Evolutionary conservation across 1,284 basidiomycete genomes (phyloP).

Genomic region (Ceratobasidium sp.): DNA sequence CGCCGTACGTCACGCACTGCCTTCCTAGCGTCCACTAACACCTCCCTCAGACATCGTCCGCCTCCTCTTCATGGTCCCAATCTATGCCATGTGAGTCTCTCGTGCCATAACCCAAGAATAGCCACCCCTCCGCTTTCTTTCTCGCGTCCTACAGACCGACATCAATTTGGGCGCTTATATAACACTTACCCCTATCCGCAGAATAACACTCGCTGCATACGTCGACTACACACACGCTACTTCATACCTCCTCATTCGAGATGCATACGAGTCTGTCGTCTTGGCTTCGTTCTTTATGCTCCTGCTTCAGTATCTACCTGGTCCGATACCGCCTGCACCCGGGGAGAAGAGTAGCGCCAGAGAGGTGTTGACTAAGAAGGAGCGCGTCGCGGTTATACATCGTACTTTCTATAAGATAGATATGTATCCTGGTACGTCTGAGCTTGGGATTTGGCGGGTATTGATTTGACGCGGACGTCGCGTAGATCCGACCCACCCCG

Average conservation of each 20-base stretch:
- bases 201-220: slow-evolving; percentile 74
- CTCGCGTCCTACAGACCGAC: not conserved
- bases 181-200: slow-evolving; percentile 13
- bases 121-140: slow-evolving; percentile 54
- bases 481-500: not conserved
- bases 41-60: slow-evolving; percentile 72
- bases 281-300: slow-evolving; percentile 85
- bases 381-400: slow-evolving; percentile 60
- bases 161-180: slow-evolving; percentile 20
- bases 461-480: not conserved
- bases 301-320: slow-evolving; percentile 76
- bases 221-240: slow-evolving; percentile 81
- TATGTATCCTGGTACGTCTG: slow-evolving; percentile 25
- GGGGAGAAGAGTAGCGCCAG: slow-evolving; percentile 56
- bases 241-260: slow-evolving; percentile 71
- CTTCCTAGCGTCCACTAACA: slow-evolving; percentile 47
- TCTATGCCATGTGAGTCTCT: slow-evolving; percentile 68
- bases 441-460: not conserved
- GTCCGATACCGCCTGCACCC: slow-evolving; percentile 9
- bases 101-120: not conserved
- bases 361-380: slow-evolving; percentile 69
- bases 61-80: slow-evolving; percentile 82
- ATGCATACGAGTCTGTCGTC: slow-evolving; percentile 78
- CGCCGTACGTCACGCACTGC: slow-evolving; percentile 63
- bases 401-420: slow-evolving; percentile 52